Conservation (phyloP, 805 yeast genomes). For the Wickerhamiella hasegawae region DNA sequence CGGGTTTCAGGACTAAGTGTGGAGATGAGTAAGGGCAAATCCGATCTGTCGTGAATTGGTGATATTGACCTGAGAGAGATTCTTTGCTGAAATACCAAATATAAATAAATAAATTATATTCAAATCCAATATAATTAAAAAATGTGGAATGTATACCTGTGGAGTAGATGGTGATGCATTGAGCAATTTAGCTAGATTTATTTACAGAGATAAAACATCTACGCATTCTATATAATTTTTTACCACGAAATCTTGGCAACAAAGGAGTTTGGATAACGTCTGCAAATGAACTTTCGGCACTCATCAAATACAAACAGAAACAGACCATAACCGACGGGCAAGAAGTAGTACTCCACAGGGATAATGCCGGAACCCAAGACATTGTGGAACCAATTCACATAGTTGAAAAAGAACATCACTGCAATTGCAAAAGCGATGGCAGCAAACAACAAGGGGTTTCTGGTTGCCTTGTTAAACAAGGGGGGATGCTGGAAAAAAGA, state of each 20-base stretch:
- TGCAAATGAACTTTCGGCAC: conserved; percentile 23
- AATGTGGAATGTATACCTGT: too few relatives aligned
- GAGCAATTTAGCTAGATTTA: too few relatives aligned
- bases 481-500: conserved; percentile 30
- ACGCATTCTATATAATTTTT: too few relatives aligned
- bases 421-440: conserved; percentile 25
- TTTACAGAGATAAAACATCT: too few relatives aligned
- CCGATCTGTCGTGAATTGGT: too few relatives aligned
- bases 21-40: too few relatives aligned
- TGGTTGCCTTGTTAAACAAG: conserved; percentile 19
- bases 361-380: conserved; percentile 25
- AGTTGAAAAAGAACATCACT: conserved; percentile 28
- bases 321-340: conserved; percentile 30
- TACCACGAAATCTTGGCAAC: conserved; percentile 31
- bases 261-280: conserved; percentile 26
- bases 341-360: conserved; percentile 32
- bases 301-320: conserved; percentile 30
- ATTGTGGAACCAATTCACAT: conserved; percentile 26
- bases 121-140: too few relatives aligned
- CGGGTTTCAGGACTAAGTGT: too few relatives aligned
- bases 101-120: too few relatives aligned
- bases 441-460: conserved; percentile 17
- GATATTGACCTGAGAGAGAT: too few relatives aligned
- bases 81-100: too few relatives aligned
- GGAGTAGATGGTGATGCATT: too few relatives aligned